Base-by-base conservation (phyloP, 169 alveolate species). In the Plasmodium relictum region DNA sequence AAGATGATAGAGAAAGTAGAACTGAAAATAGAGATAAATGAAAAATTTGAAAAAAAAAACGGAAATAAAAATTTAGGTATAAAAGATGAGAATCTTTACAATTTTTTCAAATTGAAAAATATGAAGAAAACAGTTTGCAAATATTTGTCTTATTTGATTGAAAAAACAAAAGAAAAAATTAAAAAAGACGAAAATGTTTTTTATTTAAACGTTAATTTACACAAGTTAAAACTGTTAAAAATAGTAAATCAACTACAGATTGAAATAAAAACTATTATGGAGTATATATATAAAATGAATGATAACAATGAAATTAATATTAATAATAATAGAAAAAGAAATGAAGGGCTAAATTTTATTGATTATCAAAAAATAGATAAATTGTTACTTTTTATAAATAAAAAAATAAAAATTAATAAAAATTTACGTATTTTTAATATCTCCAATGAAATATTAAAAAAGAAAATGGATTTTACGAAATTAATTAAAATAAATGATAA, bases 381-480 rank as follows among this genome's bases (percentile, higher is more conserved):
- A 78, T 9, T 78, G 37, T 20, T 66, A 44, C 14, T 10, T 42
- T 44, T 14, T 31, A 39, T 63, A 52, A 63, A 31, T 52, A 78
- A 78, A 48, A 22, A 63, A 12, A 78, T 63, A 3, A 41, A 26
- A 52, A 56, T 63, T 48, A 56, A 78, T 39, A 78, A 78, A 78
- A 78, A 78, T 8, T 78, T 78, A 10, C 24, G 74, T 14, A 39
- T 78, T 63, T 78, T 62, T 78, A 78, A 78, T 58, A 65, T 63
- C 9, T 31, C 24, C 24, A 48, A n/a, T 31, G 56, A 39, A 69
- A 9, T 68, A 16, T 14, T 26, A 26, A 69, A 56, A 42, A 52
- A 56, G 42, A 59, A 54, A 65, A 37, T 26, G 6, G 41, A 71
- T 41, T 18, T 39, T 58, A 9, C 50, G 1, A 0, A 18, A 31